phyloP scores from a whole-genome alignment of 495 filamentous ascomycete genomes.

The Neurospora tetraspora region DNA sequence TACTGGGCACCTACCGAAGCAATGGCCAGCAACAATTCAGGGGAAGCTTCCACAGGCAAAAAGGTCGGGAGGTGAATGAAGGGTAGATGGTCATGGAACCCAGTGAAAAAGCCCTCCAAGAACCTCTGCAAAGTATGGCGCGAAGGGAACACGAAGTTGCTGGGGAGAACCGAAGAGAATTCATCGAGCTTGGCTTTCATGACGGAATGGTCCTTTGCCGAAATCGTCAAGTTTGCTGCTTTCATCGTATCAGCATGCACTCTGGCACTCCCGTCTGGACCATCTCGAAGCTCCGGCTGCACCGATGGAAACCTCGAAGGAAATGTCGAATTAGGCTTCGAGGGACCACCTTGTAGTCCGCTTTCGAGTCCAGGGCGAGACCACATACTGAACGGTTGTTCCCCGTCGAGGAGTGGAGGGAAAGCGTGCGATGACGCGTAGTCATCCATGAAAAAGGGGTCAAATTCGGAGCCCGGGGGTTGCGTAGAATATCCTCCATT shows the following conservation, averaged over 20 bases:
- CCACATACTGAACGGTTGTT: conserved; percentile 36
- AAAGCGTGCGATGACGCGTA: conserved; percentile 40
- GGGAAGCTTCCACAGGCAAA: conserved; percentile 39
- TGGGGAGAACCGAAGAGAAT: conserved; percentile 56
- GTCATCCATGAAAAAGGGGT: conserved; percentile 44
- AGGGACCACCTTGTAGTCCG: conserved; percentile 28
- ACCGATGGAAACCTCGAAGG: conserved; percentile 60
- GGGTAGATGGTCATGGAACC: conserved; percentile 60
- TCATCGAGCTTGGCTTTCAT: conserved; percentile 56
- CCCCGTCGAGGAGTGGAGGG: conserved; percentile 37
- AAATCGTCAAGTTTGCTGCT: conserved; percentile 53
- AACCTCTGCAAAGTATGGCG: conserved; percentile 56
- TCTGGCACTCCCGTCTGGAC: conserved; percentile 34
- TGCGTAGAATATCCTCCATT: conserved; percentile 28
- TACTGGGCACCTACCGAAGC: conserved; percentile 58
- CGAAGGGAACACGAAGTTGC: conserved; percentile 53
- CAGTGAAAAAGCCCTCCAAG: conserved; percentile 55
- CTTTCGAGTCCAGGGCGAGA: conserved; percentile 29
- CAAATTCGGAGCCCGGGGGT: conserved; percentile 26
- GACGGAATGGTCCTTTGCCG: conserved; percentile 49
- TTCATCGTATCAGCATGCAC: conserved; percentile 32
- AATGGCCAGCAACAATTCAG: conserved; percentile 55
- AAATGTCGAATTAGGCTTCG: conserved; percentile 52
- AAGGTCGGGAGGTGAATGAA: conserved; percentile 59
- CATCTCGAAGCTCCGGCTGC: conserved; percentile 52